Evolutionary conservation across 768 basidiomycete genomes (phyloP).

Genomic region (Lentinula detonsa): DNA sequence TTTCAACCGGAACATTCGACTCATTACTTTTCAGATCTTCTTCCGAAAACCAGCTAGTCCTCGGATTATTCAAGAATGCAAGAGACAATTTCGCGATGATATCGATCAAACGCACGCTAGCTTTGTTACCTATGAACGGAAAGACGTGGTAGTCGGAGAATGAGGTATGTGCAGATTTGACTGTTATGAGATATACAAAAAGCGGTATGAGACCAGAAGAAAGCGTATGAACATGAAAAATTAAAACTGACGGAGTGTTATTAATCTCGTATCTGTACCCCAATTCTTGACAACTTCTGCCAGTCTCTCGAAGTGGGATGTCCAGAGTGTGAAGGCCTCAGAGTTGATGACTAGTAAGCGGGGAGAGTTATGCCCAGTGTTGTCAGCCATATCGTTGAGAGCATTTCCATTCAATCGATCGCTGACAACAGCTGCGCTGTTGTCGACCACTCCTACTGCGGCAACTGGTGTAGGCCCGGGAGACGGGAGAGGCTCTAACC

Average conservation of each 20-base stretch:
- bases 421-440: conserved; percentile 7
- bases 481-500: conserved; percentile 70
- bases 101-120: conserved; percentile 26
- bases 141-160: conserved; percentile 45
- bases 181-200: conserved; percentile 16
- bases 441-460: background rate
- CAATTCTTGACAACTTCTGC: conserved; percentile 48
- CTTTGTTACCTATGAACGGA: conserved; percentile 30
- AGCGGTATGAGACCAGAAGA: background rate
- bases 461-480: conserved; percentile 42
- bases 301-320: conserved; percentile 60
- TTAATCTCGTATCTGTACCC: conserved; percentile 38
- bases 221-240: background rate
- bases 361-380: conserved; percentile 19
- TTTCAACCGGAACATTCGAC: conserved; percentile 12
- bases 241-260: conserved; percentile 40
- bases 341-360: conserved; percentile 68
- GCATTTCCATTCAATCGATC: conserved; percentile 5
- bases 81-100: conserved; percentile 30
- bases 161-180: conserved; percentile 35
- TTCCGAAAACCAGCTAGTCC: conserved; percentile 19
- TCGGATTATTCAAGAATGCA: conserved; percentile 33
- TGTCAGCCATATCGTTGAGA: background rate
- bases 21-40: conserved; percentile 9
- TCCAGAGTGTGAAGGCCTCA: conserved; percentile 76